Evolutionary conservation across 345 rosid species (phyloP).

Genomic region (Carallia brachiata): DNA sequence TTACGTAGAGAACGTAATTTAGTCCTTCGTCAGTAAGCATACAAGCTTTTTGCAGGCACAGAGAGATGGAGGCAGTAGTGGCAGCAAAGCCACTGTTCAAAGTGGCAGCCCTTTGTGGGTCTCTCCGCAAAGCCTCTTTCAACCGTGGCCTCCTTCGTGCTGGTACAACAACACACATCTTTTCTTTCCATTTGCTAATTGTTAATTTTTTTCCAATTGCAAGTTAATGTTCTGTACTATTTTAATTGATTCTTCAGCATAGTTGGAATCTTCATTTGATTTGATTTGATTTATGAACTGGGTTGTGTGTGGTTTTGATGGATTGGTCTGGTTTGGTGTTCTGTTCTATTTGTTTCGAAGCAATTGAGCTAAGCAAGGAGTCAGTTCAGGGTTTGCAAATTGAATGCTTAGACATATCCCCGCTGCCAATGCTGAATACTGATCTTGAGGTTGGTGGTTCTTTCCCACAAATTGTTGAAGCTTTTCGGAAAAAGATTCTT

Average conservation of each 20-base stretch:
- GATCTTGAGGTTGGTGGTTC: constrained; percentile 40
- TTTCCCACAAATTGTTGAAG: constrained; percentile 56
- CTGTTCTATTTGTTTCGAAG: constrained; percentile 7
- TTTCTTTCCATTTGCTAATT: too few species aligned
- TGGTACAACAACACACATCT: constrained; percentile 30
- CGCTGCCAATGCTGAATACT: constrained; percentile 22
- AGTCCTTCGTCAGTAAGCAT: too few species aligned
- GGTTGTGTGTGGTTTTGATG: too few species aligned
- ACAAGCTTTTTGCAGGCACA: too few species aligned
- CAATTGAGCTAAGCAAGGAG: constrained; percentile 14
- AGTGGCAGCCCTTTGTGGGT: constrained; percentile 77
- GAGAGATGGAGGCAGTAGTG: constrained; percentile 38
- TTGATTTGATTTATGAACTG: background rate
- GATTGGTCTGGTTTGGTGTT: background rate
- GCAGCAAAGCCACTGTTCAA: constrained; percentile 46
- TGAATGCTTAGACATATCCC: constrained; percentile 17
- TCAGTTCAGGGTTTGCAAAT: constrained; percentile 19
- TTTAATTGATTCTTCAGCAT: too few species aligned
- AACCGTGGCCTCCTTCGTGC: constrained; percentile 67
- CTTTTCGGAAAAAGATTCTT: constrained; percentile 54
- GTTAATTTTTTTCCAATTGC: too few species aligned
- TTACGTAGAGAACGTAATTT: too few species aligned
- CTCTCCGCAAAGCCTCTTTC: constrained; percentile 69
- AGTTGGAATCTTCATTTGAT: too few species aligned
- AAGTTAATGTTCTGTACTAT: too few species aligned